Base-by-base conservation (phyloP, 495 filamentous ascomycete species). In the Penicillium taxi region DNA sequence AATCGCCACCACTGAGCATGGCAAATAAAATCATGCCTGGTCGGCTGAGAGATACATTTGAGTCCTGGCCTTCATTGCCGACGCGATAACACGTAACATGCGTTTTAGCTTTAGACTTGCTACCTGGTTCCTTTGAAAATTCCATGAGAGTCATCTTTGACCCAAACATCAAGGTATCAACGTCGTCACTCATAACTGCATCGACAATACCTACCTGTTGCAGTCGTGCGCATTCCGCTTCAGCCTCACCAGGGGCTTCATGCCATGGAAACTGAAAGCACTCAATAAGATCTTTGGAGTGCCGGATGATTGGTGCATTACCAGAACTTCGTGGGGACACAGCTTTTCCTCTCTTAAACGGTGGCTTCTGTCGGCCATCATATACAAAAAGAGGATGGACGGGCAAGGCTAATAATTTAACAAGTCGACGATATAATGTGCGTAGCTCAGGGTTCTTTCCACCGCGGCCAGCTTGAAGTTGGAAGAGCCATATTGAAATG, bases 81-180 rank as follows among this genome's bases (percentile, higher is more conserved):
- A 78, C 73, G 1, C 66, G 73, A 46, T 94, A 91, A 25, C 89
- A 62, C 12, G 81, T 82, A 29, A 96, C 83, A 58, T 96, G 91
- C 1, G 93, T 96, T 4, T 87, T 84, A 2, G 72, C 74, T 39
- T 80, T 78, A 39, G 64, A 70, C 2, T 70, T 66, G 48, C 64
- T 77, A 2, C 67, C 63, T 13, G 66, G 71, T 56, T 94, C 86
- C 14, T 80, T 74, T 0, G 83, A 82, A 78, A 88, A 98, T 48
- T 87, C 89, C 41, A 86, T 74, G 20, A 96, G 61, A 0, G 79
- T 91, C 30, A 74, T 56, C 0, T 71, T 75, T 30, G 84, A 88
- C 2, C 93, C 93, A 56, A 96, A 99, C 93, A 99, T 96, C 48
- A 99, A 72, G 2, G 93, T 88, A 58, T 99, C 93, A 24, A 96